phyloP scores from a whole-genome alignment of 495 filamentous ascomycete genomes.

The Hypoxylon fuscum region DNA sequence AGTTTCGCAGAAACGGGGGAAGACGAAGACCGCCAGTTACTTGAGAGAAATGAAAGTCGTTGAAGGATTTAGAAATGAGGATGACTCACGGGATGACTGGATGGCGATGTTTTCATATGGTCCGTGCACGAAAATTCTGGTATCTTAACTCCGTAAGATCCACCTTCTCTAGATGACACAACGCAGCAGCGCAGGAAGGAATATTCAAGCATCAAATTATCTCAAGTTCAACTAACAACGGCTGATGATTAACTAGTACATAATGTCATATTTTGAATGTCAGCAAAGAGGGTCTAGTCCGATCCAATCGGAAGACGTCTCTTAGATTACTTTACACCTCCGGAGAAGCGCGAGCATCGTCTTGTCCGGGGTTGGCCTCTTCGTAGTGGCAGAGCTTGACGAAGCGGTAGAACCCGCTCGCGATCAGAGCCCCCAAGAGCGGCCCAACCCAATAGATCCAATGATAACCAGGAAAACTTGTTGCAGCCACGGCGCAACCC shows the following conservation, averaged over 20 bases:
- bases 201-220: too few relatives aligned
- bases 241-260: too few relatives aligned
- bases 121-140: not conserved
- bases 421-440: slow-evolving; percentile 68
- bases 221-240: not conserved
- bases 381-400: slow-evolving; percentile 75
- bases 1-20: slow-evolving; percentile 8
- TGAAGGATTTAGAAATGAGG: slow-evolving; percentile 8
- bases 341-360: slow-evolving; percentile 40
- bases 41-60: not conserved
- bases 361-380: slow-evolving; percentile 79
- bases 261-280: too few relatives aligned
- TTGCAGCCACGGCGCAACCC: slow-evolving; percentile 59
- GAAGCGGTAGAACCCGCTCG: slow-evolving; percentile 71
- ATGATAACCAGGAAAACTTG: slow-evolving; percentile 55
- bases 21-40: not conserved
- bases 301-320: not conserved
- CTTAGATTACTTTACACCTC: slow-evolving; percentile 16
- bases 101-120: not conserved
- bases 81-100: slow-evolving; percentile 14
- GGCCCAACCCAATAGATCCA: slow-evolving; percentile 75
- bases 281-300: not conserved
- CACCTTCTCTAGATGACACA: too few relatives aligned
- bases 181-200: too few relatives aligned
- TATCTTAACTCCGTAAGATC: not conserved